Base-by-base conservation (phyloP, 768 basidiomycete species). In the Amyloporia xantha region DNA sequence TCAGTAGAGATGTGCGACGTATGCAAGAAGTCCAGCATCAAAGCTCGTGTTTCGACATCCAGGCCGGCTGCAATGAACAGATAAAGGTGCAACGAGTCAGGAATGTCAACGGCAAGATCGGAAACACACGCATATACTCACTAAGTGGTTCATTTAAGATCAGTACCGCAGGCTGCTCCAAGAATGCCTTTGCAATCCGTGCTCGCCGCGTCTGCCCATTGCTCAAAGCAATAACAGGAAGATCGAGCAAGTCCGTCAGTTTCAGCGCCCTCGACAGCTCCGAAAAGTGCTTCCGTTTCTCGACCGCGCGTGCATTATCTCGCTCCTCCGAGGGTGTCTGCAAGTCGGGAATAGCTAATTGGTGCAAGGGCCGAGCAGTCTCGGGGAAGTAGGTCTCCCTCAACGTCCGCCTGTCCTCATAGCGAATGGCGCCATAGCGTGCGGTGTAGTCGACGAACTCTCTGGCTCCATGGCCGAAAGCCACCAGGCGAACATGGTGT, bases 121-220 rank as follows among this genome's bases (percentile, higher is more conserved):
- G 11, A 5, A n/a, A 23, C 3, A 47, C 25, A 41, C 5, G 33
- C 11, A 17, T 37, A 42, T 5, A 72, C 83, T 49, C 55, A 91
- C 91, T 91, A 30, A 92, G 71, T 0, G 93, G 94, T 63, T 98
- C 95, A 52, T 96, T 93, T n/a, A 97, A 72, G 5, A 98, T 65
- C 20, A 97, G 62, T 17, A 97, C 61, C 52, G 83, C 76, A 0
- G 92, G 91, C 39, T 76, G 72, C 15, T 65, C 69, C 26, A 97
- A 61, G 7, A 97, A 64, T 0, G 88, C 87, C 54, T 83, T 79
- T 7, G 88, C 73, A 41, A 99, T 87, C 39, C 93, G 71, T 4
- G 92, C 92, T 15, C 91, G 70, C 33, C 94, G 70, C 25, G 85
- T 97, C 70, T 99, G 94, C 0, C 95, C 95, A 59, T 94, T 95